phyloP scores from a whole-genome alignment of 306 rosid genomes.

The Abrus pulchellus region DNA sequence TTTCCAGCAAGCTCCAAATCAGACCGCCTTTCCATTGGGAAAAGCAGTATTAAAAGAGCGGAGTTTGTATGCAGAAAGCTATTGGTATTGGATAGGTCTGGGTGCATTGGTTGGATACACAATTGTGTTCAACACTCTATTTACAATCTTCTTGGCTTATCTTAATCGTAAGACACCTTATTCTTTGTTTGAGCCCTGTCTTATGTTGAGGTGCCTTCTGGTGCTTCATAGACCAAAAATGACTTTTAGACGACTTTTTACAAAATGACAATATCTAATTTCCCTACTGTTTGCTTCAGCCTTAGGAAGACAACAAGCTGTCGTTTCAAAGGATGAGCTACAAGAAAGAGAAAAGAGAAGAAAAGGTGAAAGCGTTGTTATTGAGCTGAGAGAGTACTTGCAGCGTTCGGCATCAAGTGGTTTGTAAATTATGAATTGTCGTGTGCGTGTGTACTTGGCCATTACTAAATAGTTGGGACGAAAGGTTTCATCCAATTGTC shows the following conservation, averaged over 20 bases:
- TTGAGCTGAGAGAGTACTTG: constrained; percentile 93
- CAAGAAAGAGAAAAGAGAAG: constrained; percentile 87
- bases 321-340: constrained; percentile 89
- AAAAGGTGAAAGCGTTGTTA: constrained; percentile 75
- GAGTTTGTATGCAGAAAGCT: constrained; percentile 78
- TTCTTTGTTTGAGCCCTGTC: constrained; percentile 41
- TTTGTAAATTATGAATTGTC: constrained; percentile 49
- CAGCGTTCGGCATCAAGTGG: constrained; percentile 87
- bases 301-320: constrained; percentile 87
- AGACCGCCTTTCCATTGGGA: constrained; percentile 71
- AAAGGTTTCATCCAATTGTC: constrained; percentile 44
- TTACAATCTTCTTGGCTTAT: constrained; percentile 86
- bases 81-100: constrained; percentile 99
- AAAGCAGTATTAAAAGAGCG: constrained; percentile 72
- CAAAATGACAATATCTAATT: constrained; percentile 18
- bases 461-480: constrained; percentile 15
- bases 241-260: constrained; percentile 31
- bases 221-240: constrained; percentile 35
- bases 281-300: constrained; percentile 59
- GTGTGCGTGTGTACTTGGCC: constrained; percentile 4
- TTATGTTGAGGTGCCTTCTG: constrained; percentile 39
- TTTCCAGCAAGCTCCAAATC: constrained; percentile 65
- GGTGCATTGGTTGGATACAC: constrained; percentile 98
- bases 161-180: constrained; percentile 86
- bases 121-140: constrained; percentile 78